Conservation (phyloP, 495 filamentous ascomycete genomes). For the Beverwykella pulmonaria region DNA sequence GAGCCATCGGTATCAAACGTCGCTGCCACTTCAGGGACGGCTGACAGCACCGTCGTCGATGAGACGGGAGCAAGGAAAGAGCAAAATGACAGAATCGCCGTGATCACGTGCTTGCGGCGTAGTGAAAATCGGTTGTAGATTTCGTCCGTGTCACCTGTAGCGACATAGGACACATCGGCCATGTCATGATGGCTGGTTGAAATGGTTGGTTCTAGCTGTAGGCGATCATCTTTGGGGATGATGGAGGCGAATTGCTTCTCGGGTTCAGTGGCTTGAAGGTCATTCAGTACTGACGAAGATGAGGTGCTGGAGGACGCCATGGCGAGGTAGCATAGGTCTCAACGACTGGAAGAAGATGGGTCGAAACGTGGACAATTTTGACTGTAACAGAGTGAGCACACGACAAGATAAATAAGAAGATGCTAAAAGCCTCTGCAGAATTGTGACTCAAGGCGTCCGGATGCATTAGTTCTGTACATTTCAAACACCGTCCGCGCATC, state of each 20-base stretch:
- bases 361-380: background rate
- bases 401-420: background rate
- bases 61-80: constrained; percentile 70
- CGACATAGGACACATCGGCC: constrained; percentile 20
- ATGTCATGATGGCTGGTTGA: constrained; percentile 38
- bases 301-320: constrained; percentile 17
- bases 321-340: constrained; percentile 13
- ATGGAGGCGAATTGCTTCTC: constrained; percentile 32
- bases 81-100: constrained; percentile 65
- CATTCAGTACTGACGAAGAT: background rate
- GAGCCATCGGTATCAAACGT: constrained; percentile 64
- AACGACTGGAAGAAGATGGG: background rate
- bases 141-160: constrained; percentile 44
- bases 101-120: constrained; percentile 61
- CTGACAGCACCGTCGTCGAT: constrained; percentile 69
- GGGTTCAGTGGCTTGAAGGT: constrained; percentile 4
- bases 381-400: background rate
- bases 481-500: background rate
- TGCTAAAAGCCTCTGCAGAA: background rate
- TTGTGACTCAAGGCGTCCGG: constrained; percentile 1
- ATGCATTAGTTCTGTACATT: background rate
- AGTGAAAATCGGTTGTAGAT: constrained; percentile 58
- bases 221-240: constrained; percentile 16
- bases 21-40: constrained; percentile 66
- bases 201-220: constrained; percentile 28